A percentile compares a stretch with the other conserved stretches of the same genome.
These are phyloP conservation scores for Cornus kousa DNA, from an alignment of 148 eudicot species.

Conservation along the genomic window DNA sequence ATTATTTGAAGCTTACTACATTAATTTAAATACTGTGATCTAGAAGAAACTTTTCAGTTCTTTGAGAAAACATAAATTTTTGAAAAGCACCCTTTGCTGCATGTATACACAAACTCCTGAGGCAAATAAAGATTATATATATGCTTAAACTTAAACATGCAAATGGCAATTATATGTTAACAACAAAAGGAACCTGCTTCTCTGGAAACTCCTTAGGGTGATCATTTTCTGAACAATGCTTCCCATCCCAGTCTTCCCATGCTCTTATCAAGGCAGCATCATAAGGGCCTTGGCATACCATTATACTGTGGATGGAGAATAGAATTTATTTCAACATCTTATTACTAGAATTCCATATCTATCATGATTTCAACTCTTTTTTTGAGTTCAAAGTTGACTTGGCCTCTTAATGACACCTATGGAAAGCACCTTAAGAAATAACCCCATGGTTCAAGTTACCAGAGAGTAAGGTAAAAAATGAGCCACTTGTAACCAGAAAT, in stretches of 20 bases:
- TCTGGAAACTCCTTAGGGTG: conserved; percentile 76
- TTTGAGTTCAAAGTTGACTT: not conserved
- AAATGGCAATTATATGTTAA: not conserved
- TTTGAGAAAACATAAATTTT: not conserved
- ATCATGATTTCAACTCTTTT: not conserved
- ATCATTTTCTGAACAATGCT: conserved; percentile 88
- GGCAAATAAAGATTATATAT: not conserved
- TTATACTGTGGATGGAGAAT: conserved; percentile 41
- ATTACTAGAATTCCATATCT: not conserved
- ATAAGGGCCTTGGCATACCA: conserved; percentile 83
- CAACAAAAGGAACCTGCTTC: conserved; percentile 50
- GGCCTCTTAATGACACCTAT: not conserved
- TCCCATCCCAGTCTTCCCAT: conserved; percentile 85
- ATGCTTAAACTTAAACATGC: not conserved
- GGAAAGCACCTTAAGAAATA: not conserved
- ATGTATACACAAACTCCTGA: not conserved
- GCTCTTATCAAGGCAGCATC: conserved; percentile 71
- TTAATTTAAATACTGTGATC: not conserved
- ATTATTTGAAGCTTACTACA: not conserved
- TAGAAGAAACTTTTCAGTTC: not conserved
- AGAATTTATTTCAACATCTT: not conserved
- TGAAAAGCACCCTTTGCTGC: not conserved
- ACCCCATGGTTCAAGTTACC: not conserved
- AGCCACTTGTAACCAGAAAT: not conserved
- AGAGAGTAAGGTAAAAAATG: not conserved